phyloP scores from a whole-genome alignment of 1,284 basidiomycete genomes.

The Ceratobasidium papillatum region DNA sequence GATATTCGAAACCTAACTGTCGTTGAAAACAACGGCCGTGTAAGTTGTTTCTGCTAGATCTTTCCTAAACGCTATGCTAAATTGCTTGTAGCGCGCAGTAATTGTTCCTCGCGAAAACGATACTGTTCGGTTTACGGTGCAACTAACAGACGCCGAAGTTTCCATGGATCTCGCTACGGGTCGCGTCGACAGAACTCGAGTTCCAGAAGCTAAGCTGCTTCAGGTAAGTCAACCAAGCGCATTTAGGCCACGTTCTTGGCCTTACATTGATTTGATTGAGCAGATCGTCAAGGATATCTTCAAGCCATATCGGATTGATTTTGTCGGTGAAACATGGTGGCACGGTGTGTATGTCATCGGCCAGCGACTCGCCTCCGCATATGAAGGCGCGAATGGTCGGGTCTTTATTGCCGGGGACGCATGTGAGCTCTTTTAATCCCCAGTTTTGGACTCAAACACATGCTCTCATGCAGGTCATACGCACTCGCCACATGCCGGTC shows the following conservation, averaged over 20 bases:
- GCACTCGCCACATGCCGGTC: constrained; percentile 52
- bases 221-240: constrained; percentile 7
- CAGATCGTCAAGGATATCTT: constrained; percentile 16
- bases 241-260: neutral
- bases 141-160: neutral
- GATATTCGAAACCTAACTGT: constrained; percentile 16
- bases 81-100: neutral
- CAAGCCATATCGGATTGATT: constrained; percentile 20
- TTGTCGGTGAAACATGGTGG: constrained; percentile 7
- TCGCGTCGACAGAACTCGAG: constrained; percentile 18
- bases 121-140: constrained; percentile 31
- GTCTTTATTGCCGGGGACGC: constrained; percentile 52
- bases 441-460: neutral
- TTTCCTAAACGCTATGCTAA: too few species aligned
- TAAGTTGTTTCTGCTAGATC: neutral
- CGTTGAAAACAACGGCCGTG: constrained; percentile 31
- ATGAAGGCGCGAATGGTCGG: constrained; percentile 46
- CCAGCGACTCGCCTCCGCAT: constrained; percentile 50
- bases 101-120: constrained; percentile 27
- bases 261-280: neutral
- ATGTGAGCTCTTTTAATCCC: constrained; percentile 19
- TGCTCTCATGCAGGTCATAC: constrained; percentile 46
- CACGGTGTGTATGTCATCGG: constrained; percentile 44
- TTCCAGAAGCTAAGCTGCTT: neutral
- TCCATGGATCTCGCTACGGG: neutral